Conservation (phyloP, 306 rosid genomes). For the Ceratonia siliqua region DNA sequence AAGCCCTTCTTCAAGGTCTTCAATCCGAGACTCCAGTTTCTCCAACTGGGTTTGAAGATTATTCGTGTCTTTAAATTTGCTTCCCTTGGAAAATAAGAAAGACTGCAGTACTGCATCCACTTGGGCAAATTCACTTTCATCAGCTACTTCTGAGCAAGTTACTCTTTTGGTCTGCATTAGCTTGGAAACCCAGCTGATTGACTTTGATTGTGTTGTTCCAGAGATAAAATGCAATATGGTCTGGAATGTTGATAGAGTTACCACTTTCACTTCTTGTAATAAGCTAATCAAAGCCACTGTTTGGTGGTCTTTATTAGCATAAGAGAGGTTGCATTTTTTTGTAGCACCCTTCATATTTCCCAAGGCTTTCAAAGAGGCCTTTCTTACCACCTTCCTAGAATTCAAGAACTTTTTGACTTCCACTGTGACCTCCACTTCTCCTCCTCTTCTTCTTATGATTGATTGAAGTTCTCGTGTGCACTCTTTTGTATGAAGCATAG, state of each 20-base stretch:
- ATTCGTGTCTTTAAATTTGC: constrained; percentile 23
- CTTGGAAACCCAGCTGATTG: constrained; percentile 29
- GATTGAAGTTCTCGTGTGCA: constrained; percentile 38
- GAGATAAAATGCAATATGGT: constrained; percentile 27
- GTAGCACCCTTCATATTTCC: constrained; percentile 21
- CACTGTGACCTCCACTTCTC: neutral
- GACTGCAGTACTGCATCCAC: neutral
- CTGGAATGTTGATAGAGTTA: neutral
- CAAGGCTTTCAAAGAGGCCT: constrained; percentile 32
- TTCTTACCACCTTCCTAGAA: constrained; percentile 36
- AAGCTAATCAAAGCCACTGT: neutral
- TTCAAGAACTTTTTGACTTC: constrained; percentile 34
- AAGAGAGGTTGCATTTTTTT: constrained; percentile 6
- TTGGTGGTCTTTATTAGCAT: constrained; percentile 15
- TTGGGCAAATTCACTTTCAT: constrained; percentile 31
- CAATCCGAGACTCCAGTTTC: constrained; percentile 33
- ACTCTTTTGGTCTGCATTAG: constrained; percentile 20
- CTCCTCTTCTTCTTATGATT: constrained; percentile 34
- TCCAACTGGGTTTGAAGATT: constrained; percentile 32
- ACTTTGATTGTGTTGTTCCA: constrained; percentile 28
- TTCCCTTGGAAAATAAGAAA: constrained; percentile 1
- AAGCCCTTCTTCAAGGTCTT: constrained; percentile 43
- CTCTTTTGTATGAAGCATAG: constrained; percentile 35
- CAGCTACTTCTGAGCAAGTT: constrained; percentile 4
- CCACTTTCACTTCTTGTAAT: constrained; percentile 31